A percentile compares a stretch with the other conserved stretches of the same genome.
Conservation (phyloP, 805 yeast species). For the Ogataea neopini region DNA sequence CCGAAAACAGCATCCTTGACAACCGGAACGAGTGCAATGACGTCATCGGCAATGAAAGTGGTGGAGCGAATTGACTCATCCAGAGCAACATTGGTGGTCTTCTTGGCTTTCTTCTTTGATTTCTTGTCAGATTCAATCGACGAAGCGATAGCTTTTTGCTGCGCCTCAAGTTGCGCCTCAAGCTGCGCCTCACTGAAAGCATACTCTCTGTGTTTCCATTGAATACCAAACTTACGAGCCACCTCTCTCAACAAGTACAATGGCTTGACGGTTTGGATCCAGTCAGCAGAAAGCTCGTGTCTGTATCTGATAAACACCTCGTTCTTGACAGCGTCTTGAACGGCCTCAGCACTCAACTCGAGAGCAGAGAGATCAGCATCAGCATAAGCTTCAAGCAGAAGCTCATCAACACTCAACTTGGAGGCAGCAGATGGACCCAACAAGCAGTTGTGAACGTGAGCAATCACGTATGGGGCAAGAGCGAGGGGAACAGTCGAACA, state of each 20-base stretch:
- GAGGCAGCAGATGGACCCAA: conserved; percentile 53
- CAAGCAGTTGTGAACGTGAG: conserved; percentile 72
- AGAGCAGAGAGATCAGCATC: conserved; percentile 45
- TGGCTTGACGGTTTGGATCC: conserved; percentile 43
- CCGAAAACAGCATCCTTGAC: conserved; percentile 69
- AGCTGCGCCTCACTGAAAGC: conserved; percentile 47
- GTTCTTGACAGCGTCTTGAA: conserved; percentile 44
- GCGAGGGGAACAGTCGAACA: conserved; percentile 49
- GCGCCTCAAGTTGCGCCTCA: conserved; percentile 31
- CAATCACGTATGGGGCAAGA: conserved; percentile 58
- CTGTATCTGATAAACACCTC: conserved; percentile 69
- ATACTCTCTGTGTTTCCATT: conserved; percentile 63
- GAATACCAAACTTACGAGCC: conserved; percentile 80
- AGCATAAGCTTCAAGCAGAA: conserved; percentile 42
- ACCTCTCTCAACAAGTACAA: conserved; percentile 62
- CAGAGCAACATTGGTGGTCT: conserved; percentile 14
- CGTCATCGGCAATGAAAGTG: conserved; percentile 60
- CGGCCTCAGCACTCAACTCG: conserved; percentile 41
- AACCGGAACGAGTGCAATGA: conserved; percentile 70
- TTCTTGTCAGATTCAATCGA: conserved; percentile 21
- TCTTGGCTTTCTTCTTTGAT: conserved; percentile 34
- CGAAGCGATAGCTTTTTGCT: conserved; percentile 30
- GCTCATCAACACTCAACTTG: conserved; percentile 46
- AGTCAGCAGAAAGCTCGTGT: conserved; percentile 49
- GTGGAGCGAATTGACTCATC: conserved; percentile 25